Base-by-base conservation (phyloP, 2,329 filamentous ascomycete genomes). In the Colletotrichum orchidophilum region DNA sequence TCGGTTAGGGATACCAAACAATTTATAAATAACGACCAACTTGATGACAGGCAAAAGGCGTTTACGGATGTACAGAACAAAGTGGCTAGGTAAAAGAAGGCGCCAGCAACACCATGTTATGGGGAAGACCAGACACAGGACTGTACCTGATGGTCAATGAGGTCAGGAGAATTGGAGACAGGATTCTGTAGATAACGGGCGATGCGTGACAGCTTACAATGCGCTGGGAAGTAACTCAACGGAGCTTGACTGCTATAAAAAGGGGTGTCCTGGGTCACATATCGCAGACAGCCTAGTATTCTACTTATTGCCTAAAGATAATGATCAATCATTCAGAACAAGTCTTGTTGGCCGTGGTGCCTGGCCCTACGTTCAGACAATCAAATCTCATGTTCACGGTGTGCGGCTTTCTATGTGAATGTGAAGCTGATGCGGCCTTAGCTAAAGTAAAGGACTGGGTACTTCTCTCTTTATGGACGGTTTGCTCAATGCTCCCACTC, bases 251-350 rank as follows among this genome's bases (percentile, higher is more conserved):
- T 27, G 26, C 65, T 57, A 35, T 57, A 26, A 12, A 12, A 26
- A 62, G 58, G 33, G 58, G 58, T 53, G 46, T 18, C 8, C 33
- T 24, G 49, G 64, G 24, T 42, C 39, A 57, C 18, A 39, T n/a
- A 21, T 39, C 18, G 26, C 46, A 26, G 21, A 60, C 53, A 63
- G 58, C 52, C 53, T 54, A 52, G 63, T 31, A 42, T 54, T 39
- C 53, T 33, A 63, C 12, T 31, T 68, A 68, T 54, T 71, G 53
- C 52, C 31, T 72, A 72, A 72, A 72, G 59, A 72, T 70, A 72
- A 72, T 70, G 55, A 52, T 52, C 66, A 70, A 65, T 65, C 60
- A 60, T 72, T 61, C 31, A 70, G 63, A 68, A 39, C 35, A 62
- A 26, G 1, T 15, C 29, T 31, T 4, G 12, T 18, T 27, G 27